Evolutionary conservation across 2,329 filamentous ascomycete genomes (phyloP).

Genomic region (Thielaviopsis punctulata): DNA sequence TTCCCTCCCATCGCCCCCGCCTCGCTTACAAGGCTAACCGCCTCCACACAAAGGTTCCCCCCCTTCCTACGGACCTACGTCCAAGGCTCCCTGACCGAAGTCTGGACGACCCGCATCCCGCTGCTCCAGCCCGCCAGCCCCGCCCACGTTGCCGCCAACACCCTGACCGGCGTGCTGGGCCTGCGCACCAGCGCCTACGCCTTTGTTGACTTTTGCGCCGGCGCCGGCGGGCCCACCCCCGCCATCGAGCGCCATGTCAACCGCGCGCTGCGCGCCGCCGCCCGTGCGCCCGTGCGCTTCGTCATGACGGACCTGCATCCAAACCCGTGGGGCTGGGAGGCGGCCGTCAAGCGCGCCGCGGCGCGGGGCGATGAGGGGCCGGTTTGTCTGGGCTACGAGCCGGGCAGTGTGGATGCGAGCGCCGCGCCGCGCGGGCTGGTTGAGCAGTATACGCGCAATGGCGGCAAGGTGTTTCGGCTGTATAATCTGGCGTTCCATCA

Average conservation of each 20-base stretch:
- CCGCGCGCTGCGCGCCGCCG: slow-evolving; percentile 2
- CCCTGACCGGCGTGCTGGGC: slow-evolving; percentile 35
- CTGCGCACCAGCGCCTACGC: slow-evolving; percentile 33
- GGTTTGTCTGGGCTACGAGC: slow-evolving; percentile 36
- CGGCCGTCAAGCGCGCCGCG: slow-evolving; percentile 18
- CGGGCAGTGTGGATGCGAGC: slow-evolving; percentile 46
- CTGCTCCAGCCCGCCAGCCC: slow-evolving; percentile 39
- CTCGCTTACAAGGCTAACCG: slow-evolving; percentile 1
- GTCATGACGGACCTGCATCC: slow-evolving; percentile 51
- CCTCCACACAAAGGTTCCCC: slow-evolving; percentile 37
- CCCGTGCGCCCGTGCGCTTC: slow-evolving; percentile 26
- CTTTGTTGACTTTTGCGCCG: slow-evolving; percentile 62
- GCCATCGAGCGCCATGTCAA: slow-evolving; percentile 45
- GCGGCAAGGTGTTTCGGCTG: slow-evolving; percentile 43
- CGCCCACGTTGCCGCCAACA: slow-evolving; percentile 39
- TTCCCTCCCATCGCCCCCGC: too few relatives aligned
- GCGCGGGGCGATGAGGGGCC: slow-evolving; percentile 21
- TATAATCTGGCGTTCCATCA: slow-evolving; percentile 67
- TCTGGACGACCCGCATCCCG: slow-evolving; percentile 45
- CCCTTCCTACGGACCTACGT: slow-evolving; percentile 44
- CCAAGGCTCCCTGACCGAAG: slow-evolving; percentile 45
- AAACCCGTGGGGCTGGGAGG: slow-evolving; percentile 42
- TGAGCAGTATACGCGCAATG: slow-evolving; percentile 15
- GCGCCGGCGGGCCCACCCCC: slow-evolving; percentile 54
- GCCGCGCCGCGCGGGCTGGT: slow-evolving; percentile 36